Conservation (phyloP, 2,329 filamentous ascomycete genomes). For the Fusarium sp. region DNA sequence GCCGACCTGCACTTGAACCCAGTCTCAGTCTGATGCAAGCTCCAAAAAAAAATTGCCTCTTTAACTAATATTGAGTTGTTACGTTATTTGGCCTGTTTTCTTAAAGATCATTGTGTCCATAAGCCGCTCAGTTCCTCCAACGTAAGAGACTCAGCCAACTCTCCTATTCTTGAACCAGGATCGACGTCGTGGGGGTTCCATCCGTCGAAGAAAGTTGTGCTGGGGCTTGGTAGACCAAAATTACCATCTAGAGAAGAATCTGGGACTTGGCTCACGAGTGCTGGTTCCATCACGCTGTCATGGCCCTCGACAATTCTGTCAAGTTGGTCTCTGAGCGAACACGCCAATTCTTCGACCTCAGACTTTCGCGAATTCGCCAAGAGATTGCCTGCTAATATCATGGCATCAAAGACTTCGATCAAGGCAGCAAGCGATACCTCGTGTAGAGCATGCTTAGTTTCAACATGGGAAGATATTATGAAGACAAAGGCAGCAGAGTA, state of each 20-base stretch:
- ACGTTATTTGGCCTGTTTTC: not conserved
- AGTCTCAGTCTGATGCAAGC: too few species aligned
- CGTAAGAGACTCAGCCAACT: conserved; percentile 14
- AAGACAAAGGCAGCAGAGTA: conserved; percentile 24
- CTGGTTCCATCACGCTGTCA: not conserved
- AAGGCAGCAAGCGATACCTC: conserved; percentile 13
- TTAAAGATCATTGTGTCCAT: not conserved
- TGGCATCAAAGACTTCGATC: conserved; percentile 10
- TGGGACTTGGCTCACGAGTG: not conserved
- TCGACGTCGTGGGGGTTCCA: conserved; percentile 2
- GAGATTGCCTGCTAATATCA: conserved; percentile 11
- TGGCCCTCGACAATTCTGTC: not conserved
- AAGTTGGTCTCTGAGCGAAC: conserved; percentile 6
- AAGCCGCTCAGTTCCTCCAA: conserved; percentile 8
- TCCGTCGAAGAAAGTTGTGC: conserved; percentile 5
- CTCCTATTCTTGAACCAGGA: conserved; percentile 7
- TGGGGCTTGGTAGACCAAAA: conserved; percentile 14
- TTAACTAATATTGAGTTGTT: too few species aligned
- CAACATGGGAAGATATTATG: conserved; percentile 16
- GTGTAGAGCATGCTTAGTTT: conserved; percentile 4
- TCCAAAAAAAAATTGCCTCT: too few species aligned
- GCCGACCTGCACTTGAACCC: too few species aligned
- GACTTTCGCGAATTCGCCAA: conserved; percentile 11
- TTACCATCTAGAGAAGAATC: conserved; percentile 1
- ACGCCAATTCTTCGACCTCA: conserved; percentile 20